Evolutionary conservation across 176 grass and related monocot genomes (phyloP), one percentile per base, ranked within the genome.

Genomic region (Cocos nucifera): DNA sequence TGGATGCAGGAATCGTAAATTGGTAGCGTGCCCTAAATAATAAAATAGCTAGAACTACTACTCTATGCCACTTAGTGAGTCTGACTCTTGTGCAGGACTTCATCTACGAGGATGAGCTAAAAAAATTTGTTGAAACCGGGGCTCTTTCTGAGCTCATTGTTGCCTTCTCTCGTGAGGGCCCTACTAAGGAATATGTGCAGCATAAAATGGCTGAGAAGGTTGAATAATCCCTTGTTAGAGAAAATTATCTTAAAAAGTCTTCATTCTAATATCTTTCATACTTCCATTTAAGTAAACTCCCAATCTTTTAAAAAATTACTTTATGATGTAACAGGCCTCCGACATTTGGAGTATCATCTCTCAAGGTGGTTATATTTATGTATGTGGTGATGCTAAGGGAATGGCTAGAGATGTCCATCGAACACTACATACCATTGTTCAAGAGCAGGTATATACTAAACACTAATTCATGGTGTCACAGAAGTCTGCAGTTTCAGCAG

Each of bases 391-490:
- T 84, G 90, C 86, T 61, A 95, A 89, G 78, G 90, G 90, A 25
- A 95, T 95, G 90, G 90, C 90, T 58, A 79, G 75, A 81, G 90
- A 95, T 72, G 90, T 95, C 48, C 90, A 95, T 62, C 82, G 69
- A 78, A 77, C 84, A 63, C 76, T 95, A 57, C 90, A 89, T 70
- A 89, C 82, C 74, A 89, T 95, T 53, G 70, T 74, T 64, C 86
- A 95, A 68, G 86, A 95, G 27, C 86, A 95, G 90, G 90, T 89
- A 84, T 26, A 30, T 30, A 7, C 28, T 30, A 30, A 30, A 30
- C 28, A 30, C 28, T 30, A 30, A 30, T 6, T 30, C 28, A 6
- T 30, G 28, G 28, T 30, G 28, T 1, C 28, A 30, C 28, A 30
- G 28, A 30, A 6, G 5, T 30, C 5, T 30, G 28, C 28, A 30